A percentile compares a stretch with the other conserved stretches of the same genome.
Conservation (phyloP, 306 rosid genomes). For the Styphnolobium japonicum region DNA sequence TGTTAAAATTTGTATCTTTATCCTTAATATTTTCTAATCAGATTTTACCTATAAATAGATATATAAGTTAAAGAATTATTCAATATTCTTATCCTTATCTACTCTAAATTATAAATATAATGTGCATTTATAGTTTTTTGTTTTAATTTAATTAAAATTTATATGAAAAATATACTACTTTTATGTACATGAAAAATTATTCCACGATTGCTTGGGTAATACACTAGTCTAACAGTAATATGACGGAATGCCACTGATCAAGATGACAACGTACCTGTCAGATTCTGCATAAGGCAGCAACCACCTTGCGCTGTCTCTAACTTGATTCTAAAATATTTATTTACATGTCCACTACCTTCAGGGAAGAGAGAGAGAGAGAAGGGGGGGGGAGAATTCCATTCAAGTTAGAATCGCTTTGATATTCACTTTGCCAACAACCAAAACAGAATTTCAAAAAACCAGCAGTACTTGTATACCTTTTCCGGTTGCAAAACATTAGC, state of each 20-base stretch:
- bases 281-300: conserved; percentile 29
- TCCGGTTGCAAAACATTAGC: conserved; percentile 23
- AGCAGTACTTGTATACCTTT: conserved; percentile 20
- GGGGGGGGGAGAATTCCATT: conserved; percentile 3
- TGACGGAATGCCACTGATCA: neutral
- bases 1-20: neutral
- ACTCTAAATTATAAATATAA: neutral
- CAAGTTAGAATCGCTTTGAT: conserved; percentile 23
- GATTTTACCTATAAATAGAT: neutral
- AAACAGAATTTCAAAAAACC: conserved; percentile 8
- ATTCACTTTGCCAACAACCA: conserved; percentile 10
- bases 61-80: neutral
- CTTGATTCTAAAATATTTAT: conserved; percentile 31
- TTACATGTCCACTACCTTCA: conserved; percentile 37
- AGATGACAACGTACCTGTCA: conserved; percentile 40
- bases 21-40: neutral
- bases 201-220: neutral
- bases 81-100: neutral
- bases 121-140: neutral
- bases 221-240: neutral
- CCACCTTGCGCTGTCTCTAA: conserved; percentile 29
- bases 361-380: neutral
- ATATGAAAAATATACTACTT: neutral
- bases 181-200: neutral
- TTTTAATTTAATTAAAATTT: neutral